A percentile compares a stretch with the other conserved stretches of the same genome.
Conservation (phyloP, 2,329 filamentous ascomycete genomes). For the Neopestalotiopsis sp. region DNA sequence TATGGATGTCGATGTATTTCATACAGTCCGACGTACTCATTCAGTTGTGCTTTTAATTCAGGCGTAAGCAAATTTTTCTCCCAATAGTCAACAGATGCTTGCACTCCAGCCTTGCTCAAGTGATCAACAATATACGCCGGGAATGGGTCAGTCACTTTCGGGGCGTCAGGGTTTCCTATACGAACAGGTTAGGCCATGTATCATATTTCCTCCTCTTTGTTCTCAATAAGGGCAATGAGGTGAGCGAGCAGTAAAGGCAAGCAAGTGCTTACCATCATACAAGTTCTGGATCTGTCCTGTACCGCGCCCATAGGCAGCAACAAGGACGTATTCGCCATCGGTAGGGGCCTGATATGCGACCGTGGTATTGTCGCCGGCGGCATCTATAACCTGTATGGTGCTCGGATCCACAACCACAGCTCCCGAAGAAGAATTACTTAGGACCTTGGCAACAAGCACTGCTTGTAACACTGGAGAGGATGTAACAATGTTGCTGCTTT, state of each 20-base stretch:
- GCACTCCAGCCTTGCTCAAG: background rate
- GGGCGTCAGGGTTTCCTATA: background rate
- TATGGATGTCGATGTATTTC: background rate
- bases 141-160: background rate
- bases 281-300: background rate
- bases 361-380: background rate
- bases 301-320: background rate
- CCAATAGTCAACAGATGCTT: background rate
- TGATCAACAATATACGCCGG: conserved; percentile 1
- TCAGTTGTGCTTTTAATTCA: background rate
- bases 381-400: background rate
- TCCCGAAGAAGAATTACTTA: background rate
- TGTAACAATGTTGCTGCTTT: background rate
- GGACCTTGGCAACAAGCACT: background rate
- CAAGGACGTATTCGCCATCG: background rate
- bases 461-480: background rate
- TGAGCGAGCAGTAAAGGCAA: background rate
- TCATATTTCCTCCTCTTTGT: too few species aligned
- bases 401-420: background rate
- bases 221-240: background rate
- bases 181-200: background rate
- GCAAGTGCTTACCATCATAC: background rate
- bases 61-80: background rate
- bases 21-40: background rate
- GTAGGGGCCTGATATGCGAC: background rate